Evolutionary conservation across 2,329 filamentous ascomycete genomes (phyloP).

Genomic region (Phaeophleospora eucalypticola): DNA sequence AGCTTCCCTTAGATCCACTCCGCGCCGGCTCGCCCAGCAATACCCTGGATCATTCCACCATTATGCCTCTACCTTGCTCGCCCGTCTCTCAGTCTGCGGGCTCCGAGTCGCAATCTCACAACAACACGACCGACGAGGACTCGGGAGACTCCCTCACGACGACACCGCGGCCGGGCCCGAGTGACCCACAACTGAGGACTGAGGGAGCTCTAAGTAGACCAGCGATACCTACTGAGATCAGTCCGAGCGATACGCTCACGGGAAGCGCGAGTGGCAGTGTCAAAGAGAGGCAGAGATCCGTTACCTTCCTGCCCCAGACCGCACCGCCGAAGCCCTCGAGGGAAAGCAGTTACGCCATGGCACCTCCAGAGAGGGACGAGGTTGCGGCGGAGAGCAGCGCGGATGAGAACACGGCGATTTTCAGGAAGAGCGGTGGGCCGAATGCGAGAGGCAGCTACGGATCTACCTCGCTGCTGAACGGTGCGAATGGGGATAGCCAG

Average conservation of each 20-base stretch:
- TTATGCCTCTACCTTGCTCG: slow-evolving; percentile 29
- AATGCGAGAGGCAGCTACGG: neutral
- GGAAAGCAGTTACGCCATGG: slow-evolving; percentile 9
- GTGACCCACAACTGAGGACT: slow-evolving; percentile 28
- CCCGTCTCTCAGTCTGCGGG: slow-evolving; percentile 31
- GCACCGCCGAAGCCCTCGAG: slow-evolving; percentile 7
- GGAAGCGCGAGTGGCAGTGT: neutral
- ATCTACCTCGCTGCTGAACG: neutral
- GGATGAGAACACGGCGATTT: slow-evolving; percentile 42
- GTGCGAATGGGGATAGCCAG: neutral
- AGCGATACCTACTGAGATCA: slow-evolving; percentile 16
- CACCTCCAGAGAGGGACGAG: slow-evolving; percentile 12
- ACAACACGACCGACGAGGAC: slow-evolving; percentile 24
- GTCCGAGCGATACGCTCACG: too few species aligned
- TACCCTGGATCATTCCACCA: neutral
- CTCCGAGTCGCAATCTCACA: slow-evolving; percentile 25
- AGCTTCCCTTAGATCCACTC: slow-evolving; percentile 1
- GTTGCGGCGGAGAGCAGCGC: slow-evolving; percentile 34
- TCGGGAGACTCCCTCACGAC: slow-evolving; percentile 32
- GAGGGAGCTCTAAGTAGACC: slow-evolving; percentile 26
- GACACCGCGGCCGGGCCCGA: slow-evolving; percentile 32
- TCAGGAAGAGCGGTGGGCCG: slow-evolving; percentile 18
- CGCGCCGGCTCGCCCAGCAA: neutral
- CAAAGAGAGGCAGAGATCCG: slow-evolving; percentile 9
- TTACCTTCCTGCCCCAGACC: slow-evolving; percentile 12